Conservation (phyloP, 192 early-diverging fungal species). For the Coemansia sp. region DNA sequence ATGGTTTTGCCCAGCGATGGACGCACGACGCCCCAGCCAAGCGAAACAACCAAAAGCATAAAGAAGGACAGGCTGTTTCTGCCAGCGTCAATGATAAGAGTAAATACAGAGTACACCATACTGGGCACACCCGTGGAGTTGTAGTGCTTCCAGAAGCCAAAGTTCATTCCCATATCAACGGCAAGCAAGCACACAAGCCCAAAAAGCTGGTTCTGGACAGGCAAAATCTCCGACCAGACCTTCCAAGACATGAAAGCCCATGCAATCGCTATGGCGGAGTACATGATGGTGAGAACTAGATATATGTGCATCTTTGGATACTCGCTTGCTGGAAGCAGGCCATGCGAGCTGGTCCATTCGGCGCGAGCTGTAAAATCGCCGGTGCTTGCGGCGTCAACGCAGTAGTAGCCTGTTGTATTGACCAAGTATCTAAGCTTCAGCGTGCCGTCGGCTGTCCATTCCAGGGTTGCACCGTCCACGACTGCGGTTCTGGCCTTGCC, state of each 20-base stretch:
- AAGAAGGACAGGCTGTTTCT: constrained; percentile 94
- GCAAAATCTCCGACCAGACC: constrained; percentile 87
- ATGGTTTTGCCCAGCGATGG: constrained; percentile 88
- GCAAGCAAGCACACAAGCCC: constrained; percentile 83
- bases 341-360: constrained; percentile 77
- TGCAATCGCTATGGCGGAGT: constrained; percentile 67
- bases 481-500: constrained; percentile 23
- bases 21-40: constrained; percentile 95
- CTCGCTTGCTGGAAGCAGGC: constrained; percentile 78
- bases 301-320: constrained; percentile 92
- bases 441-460: constrained; percentile 37
- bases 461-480: constrained; percentile 47
- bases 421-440: constrained; percentile 63
- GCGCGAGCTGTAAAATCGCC: constrained; percentile 60
- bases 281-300: constrained; percentile 70
- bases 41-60: constrained; percentile 90
- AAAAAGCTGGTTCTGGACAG: constrained; percentile 88
- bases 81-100: constrained; percentile 81
- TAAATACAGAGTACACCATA: constrained; percentile 67
- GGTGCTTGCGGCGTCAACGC: constrained; percentile 55
- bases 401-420: constrained; percentile 82
- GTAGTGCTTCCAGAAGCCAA: constrained; percentile 74
- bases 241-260: constrained; percentile 80
- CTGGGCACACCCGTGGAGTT: constrained; percentile 64
- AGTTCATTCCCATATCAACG: constrained; percentile 91